Evolutionary conservation across 805 yeast species (phyloP), one percentile per base, ranked within the genome.

Genomic region (Yarrowia sp.): DNA sequence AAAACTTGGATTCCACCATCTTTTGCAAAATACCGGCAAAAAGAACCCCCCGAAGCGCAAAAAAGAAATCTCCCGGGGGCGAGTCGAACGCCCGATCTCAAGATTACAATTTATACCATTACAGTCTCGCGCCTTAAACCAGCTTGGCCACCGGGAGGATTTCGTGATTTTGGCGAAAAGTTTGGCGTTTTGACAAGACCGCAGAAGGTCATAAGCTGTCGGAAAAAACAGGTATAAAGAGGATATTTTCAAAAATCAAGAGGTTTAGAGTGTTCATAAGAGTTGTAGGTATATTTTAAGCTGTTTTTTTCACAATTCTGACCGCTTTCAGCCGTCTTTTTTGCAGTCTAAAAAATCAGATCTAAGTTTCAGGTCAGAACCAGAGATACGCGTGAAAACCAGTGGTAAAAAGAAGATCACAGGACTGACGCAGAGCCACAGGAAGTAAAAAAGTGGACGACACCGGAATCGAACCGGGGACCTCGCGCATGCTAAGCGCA

Each of bases 71-170:
- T 46, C 50, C 50, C 33, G 49, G 49, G 50, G 34, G 50, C 50
- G 50, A 46, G 50, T 46, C 50, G 50, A 46, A 46, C 50, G 50
- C 50, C 50, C 50, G 50, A 46, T 46, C 50, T 46, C 50, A 46
- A 46, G 50, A 46, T 46, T 46, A 46, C 50, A 46, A 46, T 46
- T 24, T 46, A 12, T 46, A 24, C 50, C 50, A 24, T 46, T 46
- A 46, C 50, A 46, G 50, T 46, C 50, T 46, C 50, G 50, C 50
- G 50, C 50, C 50, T 46, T 46, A 46, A 46, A 46, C 50, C 50
- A 46, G 50, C 50, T 46, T 46, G 50, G 50, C 50, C 50, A 46
- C 50, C 50, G 50, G 50, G 50, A 46, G 50, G 50, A 46, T 12
- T 24, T 46, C 30, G 34, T 46, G 50, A 46, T 46, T 24, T 46